Conservation (phyloP, 148 eudicot species). For the Mesembryanthemum crystallinum region DNA sequence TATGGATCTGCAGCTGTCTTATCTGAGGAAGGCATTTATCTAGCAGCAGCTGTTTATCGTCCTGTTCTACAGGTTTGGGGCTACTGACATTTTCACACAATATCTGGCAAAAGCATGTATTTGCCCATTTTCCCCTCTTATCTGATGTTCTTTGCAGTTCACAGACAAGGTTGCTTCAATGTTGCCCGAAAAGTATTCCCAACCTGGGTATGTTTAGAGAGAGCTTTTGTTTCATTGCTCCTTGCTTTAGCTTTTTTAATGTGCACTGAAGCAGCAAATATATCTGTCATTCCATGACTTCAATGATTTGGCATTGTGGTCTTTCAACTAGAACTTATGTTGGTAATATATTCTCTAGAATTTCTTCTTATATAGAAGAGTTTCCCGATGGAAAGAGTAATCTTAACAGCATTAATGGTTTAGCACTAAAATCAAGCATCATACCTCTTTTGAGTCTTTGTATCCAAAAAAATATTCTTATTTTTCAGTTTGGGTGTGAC, state of each 20-base stretch:
- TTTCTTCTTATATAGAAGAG: no score
- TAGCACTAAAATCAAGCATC: not conserved
- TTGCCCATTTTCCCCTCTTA: constrained; percentile 1
- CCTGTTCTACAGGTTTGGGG: constrained; percentile 86
- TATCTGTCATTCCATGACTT: not conserved
- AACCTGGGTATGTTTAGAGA: constrained; percentile 70
- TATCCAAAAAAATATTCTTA: not conserved
- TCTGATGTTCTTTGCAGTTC: constrained; percentile 57
- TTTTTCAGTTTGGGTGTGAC: not conserved
- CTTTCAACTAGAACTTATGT: not conserved
- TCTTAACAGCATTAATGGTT: not conserved
- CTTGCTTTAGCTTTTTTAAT: not conserved
- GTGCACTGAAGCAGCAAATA: not conserved
- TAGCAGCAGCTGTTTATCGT: constrained; percentile 94
- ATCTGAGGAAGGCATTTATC: constrained; percentile 94
- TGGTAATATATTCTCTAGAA: constrained; percentile 2
- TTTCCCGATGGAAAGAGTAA: not conserved
- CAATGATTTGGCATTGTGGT: not conserved
- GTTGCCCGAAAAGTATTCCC: constrained; percentile 86
- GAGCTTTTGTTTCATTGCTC: not conserved
- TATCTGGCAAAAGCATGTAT: not conserved
- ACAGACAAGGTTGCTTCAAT: constrained; percentile 79
- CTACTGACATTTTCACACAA: constrained; percentile 3
- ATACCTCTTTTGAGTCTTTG: no score
- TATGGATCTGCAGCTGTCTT: constrained; percentile 93